These are phyloP conservation scores for Chaetomium sp. DNA, from an alignment of 2,329 filamentous ascomycete genomes.

Conservation along the genomic window DNA sequence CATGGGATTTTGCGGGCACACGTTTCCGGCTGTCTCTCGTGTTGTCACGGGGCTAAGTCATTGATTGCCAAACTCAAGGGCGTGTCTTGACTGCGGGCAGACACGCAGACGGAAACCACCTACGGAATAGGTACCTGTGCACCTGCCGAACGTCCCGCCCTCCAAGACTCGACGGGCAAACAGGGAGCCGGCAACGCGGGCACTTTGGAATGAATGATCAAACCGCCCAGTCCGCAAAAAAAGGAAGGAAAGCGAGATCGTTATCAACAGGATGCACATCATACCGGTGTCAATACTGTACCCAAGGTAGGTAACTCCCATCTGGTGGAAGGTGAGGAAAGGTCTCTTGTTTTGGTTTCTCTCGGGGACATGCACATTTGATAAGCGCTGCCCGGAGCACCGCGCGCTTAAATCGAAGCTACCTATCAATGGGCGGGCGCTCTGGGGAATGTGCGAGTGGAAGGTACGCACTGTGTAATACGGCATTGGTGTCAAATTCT, in stretches of 20 bases:
- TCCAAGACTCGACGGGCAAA: neutral
- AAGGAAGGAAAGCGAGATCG: neutral
- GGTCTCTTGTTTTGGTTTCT: no score
- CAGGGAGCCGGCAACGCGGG: neutral
- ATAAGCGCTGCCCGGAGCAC: no score
- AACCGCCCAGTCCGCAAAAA: no score
- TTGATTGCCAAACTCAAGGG: neutral
- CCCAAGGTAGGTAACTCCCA: no score
- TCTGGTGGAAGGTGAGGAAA: no score
- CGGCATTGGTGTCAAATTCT: neutral
- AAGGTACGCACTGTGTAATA: constrained; percentile 5
- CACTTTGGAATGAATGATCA: no score
- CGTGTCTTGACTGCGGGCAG: neutral
- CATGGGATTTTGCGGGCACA: neutral
- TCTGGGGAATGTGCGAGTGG: neutral
- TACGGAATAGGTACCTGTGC: neutral
- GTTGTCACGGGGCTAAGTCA: constrained; percentile 6
- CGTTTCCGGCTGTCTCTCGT: neutral
- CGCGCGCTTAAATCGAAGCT: neutral
- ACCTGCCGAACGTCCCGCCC: neutral
- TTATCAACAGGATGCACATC: neutral
- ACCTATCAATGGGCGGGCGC: neutral
- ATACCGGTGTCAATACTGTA: no score
- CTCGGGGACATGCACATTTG: no score
- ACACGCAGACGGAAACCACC: neutral